These are phyloP conservation scores for Tulasnella sp. DNA, from an alignment of 768 basidiomycete species.

Conservation along the genomic window DNA sequence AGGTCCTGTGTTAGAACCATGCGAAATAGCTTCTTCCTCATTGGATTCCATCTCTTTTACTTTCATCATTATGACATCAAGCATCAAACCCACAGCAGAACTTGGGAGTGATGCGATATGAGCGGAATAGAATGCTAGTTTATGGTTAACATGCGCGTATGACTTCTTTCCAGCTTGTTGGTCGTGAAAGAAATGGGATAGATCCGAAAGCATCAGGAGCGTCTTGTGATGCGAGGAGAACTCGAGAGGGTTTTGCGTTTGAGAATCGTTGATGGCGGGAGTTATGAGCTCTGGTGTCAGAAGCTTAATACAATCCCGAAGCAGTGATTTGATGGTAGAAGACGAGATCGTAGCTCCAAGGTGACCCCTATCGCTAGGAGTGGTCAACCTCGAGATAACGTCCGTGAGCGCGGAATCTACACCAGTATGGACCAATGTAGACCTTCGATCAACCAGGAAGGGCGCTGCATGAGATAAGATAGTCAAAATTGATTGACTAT, in stretches of 20 bases:
- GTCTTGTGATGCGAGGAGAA: slow-evolving; percentile 31
- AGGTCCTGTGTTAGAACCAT: too few species aligned
- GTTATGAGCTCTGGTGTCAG: slow-evolving; percentile 29
- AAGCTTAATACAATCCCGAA: slow-evolving; percentile 42
- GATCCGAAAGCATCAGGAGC: slow-evolving; percentile 44
- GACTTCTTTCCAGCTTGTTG: background rate
- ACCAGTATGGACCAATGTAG: slow-evolving; percentile 39
- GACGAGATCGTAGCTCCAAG: slow-evolving; percentile 1
- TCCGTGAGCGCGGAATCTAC: slow-evolving; percentile 44
- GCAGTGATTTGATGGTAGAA: slow-evolving; percentile 34
- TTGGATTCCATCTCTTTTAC: slow-evolving; percentile 13
- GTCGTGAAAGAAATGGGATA: slow-evolving; percentile 32
- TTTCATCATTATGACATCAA: slow-evolving; percentile 6
- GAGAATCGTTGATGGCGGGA: slow-evolving; percentile 17
- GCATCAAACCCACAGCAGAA: background rate
- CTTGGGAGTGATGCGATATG: slow-evolving; percentile 26
- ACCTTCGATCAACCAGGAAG: slow-evolving; percentile 49
- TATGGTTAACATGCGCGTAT: slow-evolving; percentile 38
- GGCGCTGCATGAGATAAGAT: slow-evolving; percentile 44
- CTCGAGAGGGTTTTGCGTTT: background rate
- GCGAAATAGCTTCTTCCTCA: too few species aligned
- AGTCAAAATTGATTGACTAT: slow-evolving; percentile 35
- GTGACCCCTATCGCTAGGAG: background rate
- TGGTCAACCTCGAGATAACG: slow-evolving; percentile 47
- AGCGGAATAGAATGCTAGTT: slow-evolving; percentile 58